Percentiles rank a stretch among this genome's conserved stretches.
Evolutionary conservation across 2,329 filamentous ascomycete species (phyloP).

Genomic region (Talaromyces verruculosus): DNA sequence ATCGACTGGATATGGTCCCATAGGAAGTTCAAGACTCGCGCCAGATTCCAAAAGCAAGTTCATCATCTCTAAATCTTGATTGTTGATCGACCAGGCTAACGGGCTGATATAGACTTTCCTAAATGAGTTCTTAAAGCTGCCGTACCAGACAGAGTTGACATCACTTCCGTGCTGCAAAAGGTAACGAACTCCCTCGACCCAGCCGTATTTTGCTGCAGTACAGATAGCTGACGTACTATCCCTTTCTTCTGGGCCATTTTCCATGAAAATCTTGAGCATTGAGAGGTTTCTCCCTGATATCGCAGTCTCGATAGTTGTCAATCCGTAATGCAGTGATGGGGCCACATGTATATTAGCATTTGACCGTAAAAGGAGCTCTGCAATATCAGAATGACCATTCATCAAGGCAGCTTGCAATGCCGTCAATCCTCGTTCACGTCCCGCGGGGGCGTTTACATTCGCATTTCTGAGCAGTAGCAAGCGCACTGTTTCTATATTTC

Average conservation of each 20-base stretch:
- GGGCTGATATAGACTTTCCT: background rate
- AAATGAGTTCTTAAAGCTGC: too few relatives aligned
- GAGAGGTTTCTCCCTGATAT: background rate
- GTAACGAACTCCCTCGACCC: background rate
- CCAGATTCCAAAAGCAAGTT: background rate
- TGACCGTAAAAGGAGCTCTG: background rate
- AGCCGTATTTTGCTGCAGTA: background rate
- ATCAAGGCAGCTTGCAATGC: conserved; percentile 25
- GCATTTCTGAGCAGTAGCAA: conserved; percentile 16
- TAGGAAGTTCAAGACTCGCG: background rate
- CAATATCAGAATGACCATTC: conserved; percentile 5
- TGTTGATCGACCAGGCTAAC: background rate
- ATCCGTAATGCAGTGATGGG: background rate
- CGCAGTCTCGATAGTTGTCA: conserved; percentile 6
- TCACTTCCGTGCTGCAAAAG: background rate
- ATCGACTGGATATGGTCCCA: too few relatives aligned
- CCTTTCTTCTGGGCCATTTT: background rate
- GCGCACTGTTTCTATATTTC: background rate
- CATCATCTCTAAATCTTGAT: background rate
- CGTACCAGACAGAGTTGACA: background rate
- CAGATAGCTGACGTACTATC: background rate
- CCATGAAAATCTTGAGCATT: background rate
- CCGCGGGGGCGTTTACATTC: conserved; percentile 23
- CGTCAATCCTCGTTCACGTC: background rate
- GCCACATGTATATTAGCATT: background rate